A percentile compares a stretch with the other conserved stretches of the same genome.
These are phyloP conservation scores for Cymbidium sinense DNA, from an alignment of 106 monocot species.

Conservation along the genomic window DNA sequence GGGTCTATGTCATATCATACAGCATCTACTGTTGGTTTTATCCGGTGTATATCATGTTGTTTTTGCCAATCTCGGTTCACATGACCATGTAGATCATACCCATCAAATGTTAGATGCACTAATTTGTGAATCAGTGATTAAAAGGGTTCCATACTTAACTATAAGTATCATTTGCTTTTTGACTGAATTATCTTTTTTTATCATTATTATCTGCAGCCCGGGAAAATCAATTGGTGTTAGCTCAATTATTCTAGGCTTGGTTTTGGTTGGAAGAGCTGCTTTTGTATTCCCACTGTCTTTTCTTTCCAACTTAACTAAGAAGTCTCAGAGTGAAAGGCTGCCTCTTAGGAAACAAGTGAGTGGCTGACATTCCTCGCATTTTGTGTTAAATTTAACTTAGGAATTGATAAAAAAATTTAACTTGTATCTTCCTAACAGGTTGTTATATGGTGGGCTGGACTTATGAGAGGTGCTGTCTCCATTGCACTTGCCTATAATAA, in stretches of 20 bases:
- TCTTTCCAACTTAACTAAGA: constrained; percentile 78
- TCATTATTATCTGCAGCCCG: constrained; percentile 39
- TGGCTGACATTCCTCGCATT: not conserved
- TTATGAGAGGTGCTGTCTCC: constrained; percentile 99
- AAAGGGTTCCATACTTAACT: not conserved
- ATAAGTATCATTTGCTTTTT: not conserved
- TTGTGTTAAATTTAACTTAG: not conserved
- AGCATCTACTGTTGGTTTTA: too few species aligned
- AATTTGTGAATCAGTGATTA: not conserved
- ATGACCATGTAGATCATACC: not conserved
- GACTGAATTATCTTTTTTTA: not conserved
- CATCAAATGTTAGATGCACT: not conserved
- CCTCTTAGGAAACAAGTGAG: constrained; percentile 67
- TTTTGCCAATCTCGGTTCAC: not conserved
- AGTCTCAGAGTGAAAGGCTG: constrained; percentile 51
- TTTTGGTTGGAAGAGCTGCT: constrained; percentile 82
- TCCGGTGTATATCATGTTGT: not conserved
- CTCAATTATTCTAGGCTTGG: constrained; percentile 62
- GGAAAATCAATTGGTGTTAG: constrained; percentile 85
- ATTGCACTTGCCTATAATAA: constrained; percentile 99
- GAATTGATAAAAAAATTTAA: not conserved
- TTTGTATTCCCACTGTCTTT: constrained; percentile 99
- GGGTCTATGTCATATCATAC: too few species aligned
- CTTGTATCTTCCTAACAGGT: constrained; percentile 39
- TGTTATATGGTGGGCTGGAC: constrained; percentile 98